Conservation (phyloP, 2,329 filamentous ascomycete species). For the Aspergillus fijiensis region DNA sequence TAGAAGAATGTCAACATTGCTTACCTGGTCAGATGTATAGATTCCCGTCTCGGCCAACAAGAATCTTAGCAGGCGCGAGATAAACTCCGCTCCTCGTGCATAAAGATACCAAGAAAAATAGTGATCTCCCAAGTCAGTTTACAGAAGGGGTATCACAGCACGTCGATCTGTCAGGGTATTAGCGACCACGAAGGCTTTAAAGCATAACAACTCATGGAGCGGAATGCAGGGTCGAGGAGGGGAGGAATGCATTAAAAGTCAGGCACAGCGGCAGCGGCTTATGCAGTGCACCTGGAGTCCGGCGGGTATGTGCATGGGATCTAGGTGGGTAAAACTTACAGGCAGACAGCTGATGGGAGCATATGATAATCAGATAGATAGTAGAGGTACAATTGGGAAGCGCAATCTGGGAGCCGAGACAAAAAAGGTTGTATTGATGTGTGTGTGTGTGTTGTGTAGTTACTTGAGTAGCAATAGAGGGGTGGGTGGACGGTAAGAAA, state of each 20-base stretch:
- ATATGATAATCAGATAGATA: background rate
- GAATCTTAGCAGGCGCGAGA: conserved; percentile 16
- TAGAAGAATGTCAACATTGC: conserved; percentile 10
- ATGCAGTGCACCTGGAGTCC: conserved; percentile 1
- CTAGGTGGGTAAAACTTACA: background rate
- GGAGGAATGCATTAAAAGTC: conserved; percentile 17
- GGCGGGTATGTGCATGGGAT: conserved; percentile 10
- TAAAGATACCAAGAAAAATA: conserved; percentile 14
- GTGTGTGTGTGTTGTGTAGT: too few species aligned
- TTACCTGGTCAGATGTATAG: conserved; percentile 15
- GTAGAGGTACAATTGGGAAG: background rate
- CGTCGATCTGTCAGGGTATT: conserved; percentile 18
- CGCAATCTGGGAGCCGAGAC: too few species aligned
- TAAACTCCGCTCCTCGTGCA: conserved; percentile 13
- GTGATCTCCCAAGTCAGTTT: conserved; percentile 10
- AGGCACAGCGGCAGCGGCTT: conserved; percentile 1
- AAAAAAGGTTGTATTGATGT: too few species aligned
- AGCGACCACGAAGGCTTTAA: conserved; percentile 9
- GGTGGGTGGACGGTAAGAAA: background rate
- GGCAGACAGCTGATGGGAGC: conserved; percentile 2
- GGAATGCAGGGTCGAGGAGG: conserved; percentile 22
- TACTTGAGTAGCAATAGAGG: too few species aligned
- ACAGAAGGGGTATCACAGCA: conserved; percentile 14
- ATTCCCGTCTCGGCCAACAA: conserved; percentile 17
- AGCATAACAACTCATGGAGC: conserved; percentile 15